Evolutionary conservation across 306 rosid genomes (phyloP).

Genomic region (Medicago lupulina): DNA sequence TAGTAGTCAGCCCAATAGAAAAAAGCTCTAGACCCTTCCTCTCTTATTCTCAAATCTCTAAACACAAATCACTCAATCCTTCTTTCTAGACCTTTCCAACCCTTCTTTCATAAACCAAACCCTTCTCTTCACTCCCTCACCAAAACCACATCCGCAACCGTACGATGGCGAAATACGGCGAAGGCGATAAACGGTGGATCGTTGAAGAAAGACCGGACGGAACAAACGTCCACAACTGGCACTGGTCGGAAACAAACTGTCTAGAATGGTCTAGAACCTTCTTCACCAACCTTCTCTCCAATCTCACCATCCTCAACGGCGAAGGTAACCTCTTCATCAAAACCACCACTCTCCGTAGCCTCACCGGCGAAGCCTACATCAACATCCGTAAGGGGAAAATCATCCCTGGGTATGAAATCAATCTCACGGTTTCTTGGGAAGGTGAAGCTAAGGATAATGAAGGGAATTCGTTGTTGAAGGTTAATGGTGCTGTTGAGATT

Average conservation of each 20-base stretch:
- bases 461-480: constrained; percentile 65
- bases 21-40: no score
- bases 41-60: no score
- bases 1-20: no score
- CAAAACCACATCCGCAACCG: neutral
- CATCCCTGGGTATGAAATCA: constrained; percentile 92
- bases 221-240: constrained; percentile 98
- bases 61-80: no score
- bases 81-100: no score
- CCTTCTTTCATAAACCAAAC: no score
- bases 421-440: constrained; percentile 70
- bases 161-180: constrained; percentile 83
- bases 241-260: constrained; percentile 95
- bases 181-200: constrained; percentile 98
- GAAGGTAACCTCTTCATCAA: constrained; percentile 65
- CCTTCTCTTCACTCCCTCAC: no score
- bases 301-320: constrained; percentile 69
- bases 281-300: constrained; percentile 66
- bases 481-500: constrained; percentile 80
- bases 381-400: constrained; percentile 91
- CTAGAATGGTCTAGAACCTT: constrained; percentile 81
- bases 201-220: constrained; percentile 94
- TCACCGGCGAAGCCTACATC: constrained; percentile 92
- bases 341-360: constrained; percentile 59
- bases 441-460: constrained; percentile 79